These are phyloP conservation scores for Debaryomyces subglobosus DNA, from an alignment of 1,139 yeast species.

Conservation along the genomic window DNA sequence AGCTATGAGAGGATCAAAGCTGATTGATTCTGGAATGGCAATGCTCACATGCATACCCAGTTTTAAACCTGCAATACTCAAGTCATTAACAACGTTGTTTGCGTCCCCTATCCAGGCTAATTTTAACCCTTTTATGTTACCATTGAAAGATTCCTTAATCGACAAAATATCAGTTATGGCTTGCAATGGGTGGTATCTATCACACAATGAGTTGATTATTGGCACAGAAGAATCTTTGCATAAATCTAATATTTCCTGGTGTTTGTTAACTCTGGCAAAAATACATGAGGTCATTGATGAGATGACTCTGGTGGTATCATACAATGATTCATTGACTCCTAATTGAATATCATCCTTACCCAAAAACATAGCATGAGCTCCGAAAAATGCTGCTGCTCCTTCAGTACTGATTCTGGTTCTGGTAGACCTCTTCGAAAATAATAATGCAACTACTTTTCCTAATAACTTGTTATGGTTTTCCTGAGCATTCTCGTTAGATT, in stretches of 20 bases:
- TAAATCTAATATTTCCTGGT: slow-evolving; percentile 70
- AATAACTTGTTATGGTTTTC: slow-evolving; percentile 52
- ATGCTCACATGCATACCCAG: slow-evolving; percentile 74
- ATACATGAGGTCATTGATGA: slow-evolving; percentile 88
- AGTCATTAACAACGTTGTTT: slow-evolving; percentile 84
- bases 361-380: slow-evolving; percentile 88
- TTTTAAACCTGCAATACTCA: slow-evolving; percentile 78
- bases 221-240: slow-evolving; percentile 75
- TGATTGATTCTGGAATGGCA: slow-evolving; percentile 76
- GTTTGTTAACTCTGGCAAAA: slow-evolving; percentile 83
- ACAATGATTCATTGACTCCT: slow-evolving; percentile 82
- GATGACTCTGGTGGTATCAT: slow-evolving; percentile 81
- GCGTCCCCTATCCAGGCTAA: slow-evolving; percentile 95
- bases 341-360: slow-evolving; percentile 90
- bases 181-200: slow-evolving; percentile 83
- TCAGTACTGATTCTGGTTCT: slow-evolving; percentile 86
- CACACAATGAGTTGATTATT: slow-evolving; percentile 83
- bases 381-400: slow-evolving; percentile 83
- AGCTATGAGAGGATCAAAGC: slow-evolving; percentile 55
- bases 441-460: slow-evolving; percentile 73
- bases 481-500: slow-evolving; percentile 45
- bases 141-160: slow-evolving; percentile 63
- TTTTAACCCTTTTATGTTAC: slow-evolving; percentile 56
- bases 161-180: slow-evolving; percentile 84
- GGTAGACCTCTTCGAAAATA: slow-evolving; percentile 84